A percentile compares a stretch with the other conserved stretches of the same genome.
Evolutionary conservation across 441 rosid species (phyloP).

Genomic region (Jatropha podagrica): DNA sequence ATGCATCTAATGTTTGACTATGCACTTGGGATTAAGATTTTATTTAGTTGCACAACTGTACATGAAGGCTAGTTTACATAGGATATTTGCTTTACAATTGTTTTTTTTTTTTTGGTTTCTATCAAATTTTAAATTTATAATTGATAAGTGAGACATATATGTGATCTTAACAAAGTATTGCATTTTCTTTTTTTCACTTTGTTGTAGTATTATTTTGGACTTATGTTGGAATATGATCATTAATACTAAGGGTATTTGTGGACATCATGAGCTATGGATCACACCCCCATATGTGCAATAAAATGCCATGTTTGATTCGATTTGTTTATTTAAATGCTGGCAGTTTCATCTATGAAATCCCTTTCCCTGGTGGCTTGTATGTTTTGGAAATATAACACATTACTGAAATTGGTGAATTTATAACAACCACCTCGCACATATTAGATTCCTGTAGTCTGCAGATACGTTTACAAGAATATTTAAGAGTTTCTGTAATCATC

Average conservation of each 20-base stretch:
- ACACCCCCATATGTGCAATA: neutral
- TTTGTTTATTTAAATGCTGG: neutral
- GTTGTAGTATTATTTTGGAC: neutral
- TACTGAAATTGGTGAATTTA: neutral
- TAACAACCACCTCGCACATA: neutral
- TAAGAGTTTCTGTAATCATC: neutral
- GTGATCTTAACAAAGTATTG: neutral
- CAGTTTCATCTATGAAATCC: constrained; percentile 1
- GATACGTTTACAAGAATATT: neutral
- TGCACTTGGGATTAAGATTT: neutral
- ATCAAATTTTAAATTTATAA: neutral
- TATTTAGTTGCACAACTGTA: neutral
- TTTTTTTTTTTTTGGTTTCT: neutral
- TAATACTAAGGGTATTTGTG: neutral
- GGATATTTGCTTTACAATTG: neutral
- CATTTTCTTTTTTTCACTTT: neutral
- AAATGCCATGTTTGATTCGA: neutral
- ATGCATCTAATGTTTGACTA: neutral
- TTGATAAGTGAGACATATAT: neutral
- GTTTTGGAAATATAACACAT: neutral
- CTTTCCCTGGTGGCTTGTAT: neutral
- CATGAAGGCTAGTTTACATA: neutral
- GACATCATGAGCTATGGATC: neutral
- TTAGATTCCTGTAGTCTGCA: neutral
- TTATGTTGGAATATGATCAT: neutral